Percentiles rank a stretch among this genome's conserved stretches.
Evolutionary conservation across 2,329 filamentous ascomycete species (phyloP).

Genomic region (Talaromyces pinophilus): DNA sequence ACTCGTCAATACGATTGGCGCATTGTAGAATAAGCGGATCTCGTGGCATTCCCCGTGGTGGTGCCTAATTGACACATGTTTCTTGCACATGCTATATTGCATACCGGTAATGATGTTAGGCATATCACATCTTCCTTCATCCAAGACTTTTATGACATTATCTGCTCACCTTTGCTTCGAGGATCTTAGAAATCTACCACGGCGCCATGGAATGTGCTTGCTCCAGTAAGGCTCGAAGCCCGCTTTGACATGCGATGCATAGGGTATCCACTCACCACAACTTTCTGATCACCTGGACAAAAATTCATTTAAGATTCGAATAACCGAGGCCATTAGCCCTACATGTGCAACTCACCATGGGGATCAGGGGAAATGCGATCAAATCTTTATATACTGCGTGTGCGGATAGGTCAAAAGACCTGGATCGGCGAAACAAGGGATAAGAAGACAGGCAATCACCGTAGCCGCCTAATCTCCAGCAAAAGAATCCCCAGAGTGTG

Average conservation of each 20-base stretch:
- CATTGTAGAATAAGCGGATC: not conserved
- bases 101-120: not conserved
- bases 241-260: not conserved
- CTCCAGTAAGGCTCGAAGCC: not conserved
- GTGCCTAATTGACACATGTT: not conserved
- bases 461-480: not conserved
- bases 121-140: not conserved
- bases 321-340: constrained; percentile 2
- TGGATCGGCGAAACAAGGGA: not conserved
- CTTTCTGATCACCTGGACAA: not conserved
- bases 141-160: not conserved
- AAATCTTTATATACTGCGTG: not conserved
- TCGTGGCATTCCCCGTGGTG: not conserved
- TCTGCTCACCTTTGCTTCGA: not conserved
- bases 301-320: not conserved
- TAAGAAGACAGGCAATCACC: not conserved
- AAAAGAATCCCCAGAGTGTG: not conserved
- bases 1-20: not conserved
- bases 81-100: not conserved
- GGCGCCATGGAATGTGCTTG: not conserved
- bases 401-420: not conserved
- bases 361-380: not conserved
- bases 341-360: constrained; percentile 3
- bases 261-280: not conserved
- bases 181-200: not conserved